Evolutionary conservation across 768 basidiomycete genomes (phyloP).

Genomic region (Podaxis sp.): DNA sequence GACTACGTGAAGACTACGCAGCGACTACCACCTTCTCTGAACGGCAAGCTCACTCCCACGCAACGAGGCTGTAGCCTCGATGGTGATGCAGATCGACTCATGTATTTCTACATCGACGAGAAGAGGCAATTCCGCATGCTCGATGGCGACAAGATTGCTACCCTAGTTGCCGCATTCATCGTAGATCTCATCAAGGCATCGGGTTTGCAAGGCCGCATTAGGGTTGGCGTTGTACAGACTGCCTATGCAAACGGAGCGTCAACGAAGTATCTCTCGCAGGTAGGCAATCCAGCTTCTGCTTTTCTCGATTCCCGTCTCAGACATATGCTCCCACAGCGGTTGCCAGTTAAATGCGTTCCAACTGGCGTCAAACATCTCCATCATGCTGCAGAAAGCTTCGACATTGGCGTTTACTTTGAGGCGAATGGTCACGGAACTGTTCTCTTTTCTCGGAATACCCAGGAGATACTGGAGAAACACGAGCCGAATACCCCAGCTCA

Average conservation of each 20-base stretch:
- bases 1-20: slow-evolving; percentile 97
- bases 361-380: slow-evolving; percentile 99
- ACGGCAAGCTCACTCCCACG: slow-evolving; percentile 57
- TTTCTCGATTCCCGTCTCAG: neutral
- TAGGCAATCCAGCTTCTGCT: slow-evolving; percentile 30
- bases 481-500: slow-evolving; percentile 83
- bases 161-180: slow-evolving; percentile 89
- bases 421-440: slow-evolving; percentile 99
- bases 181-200: slow-evolving; percentile 85
- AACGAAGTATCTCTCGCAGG: slow-evolving; percentile 86
- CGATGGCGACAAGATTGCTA: slow-evolving; percentile 98
- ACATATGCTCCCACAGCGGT: slow-evolving; percentile 50
- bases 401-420: slow-evolving; percentile 99
- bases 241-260: slow-evolving; percentile 98
- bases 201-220: slow-evolving; percentile 72
- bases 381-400: slow-evolving; percentile 91
- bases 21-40: slow-evolving; percentile 76
- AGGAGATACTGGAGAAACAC: slow-evolving; percentile 55
- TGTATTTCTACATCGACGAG: slow-evolving; percentile 91
- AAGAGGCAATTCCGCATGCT: slow-evolving; percentile 81
- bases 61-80: slow-evolving; percentile 92
- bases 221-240: slow-evolving; percentile 96
- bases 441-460: slow-evolving; percentile 80
- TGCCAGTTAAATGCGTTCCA: slow-evolving; percentile 92
- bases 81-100: slow-evolving; percentile 95